Percentiles rank a stretch among this genome's conserved stretches.
These are phyloP conservation scores for Thraustotheca clavata DNA, from an alignment of 352 stramenopile species.

Conservation along the genomic window DNA sequence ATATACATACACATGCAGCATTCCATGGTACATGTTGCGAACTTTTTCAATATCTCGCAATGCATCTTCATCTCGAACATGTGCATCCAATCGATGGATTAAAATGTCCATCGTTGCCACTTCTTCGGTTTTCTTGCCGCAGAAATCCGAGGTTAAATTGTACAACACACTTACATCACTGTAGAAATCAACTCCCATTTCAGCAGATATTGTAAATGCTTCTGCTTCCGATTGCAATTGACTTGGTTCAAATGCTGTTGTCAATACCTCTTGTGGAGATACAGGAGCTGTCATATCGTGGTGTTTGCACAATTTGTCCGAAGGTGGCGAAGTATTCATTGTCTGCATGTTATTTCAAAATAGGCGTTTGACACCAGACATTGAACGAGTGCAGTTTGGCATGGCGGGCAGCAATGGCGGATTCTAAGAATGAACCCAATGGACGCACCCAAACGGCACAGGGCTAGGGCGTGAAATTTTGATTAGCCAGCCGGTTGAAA, in stretches of 20 bases:
- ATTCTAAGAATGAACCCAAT: too few relatives aligned
- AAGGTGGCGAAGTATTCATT: background rate
- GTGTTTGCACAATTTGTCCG: background rate
- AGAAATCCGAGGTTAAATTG: constrained; percentile 59
- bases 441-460: too few relatives aligned
- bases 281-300: background rate
- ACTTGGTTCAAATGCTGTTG: constrained; percentile 32
- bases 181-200: constrained; percentile 57
- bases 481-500: too few relatives aligned
- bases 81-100: constrained; percentile 30
- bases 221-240: constrained; percentile 35
- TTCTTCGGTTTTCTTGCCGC: constrained; percentile 37
- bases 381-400: too few relatives aligned
- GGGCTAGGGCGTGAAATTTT: too few relatives aligned
- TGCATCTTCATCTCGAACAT: constrained; percentile 18
- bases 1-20: constrained; percentile 62
- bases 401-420: too few relatives aligned
- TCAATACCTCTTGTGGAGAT: constrained; percentile 8
- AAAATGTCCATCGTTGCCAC: constrained; percentile 44
- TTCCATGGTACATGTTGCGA: constrained; percentile 45
- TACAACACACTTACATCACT: constrained; percentile 55
- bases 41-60: constrained; percentile 29
- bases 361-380: background rate
- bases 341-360: background rate
- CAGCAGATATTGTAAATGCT: constrained; percentile 34